Evolutionary conservation across 805 yeast genomes (phyloP).

Genomic region (Pichia heedii): DNA sequence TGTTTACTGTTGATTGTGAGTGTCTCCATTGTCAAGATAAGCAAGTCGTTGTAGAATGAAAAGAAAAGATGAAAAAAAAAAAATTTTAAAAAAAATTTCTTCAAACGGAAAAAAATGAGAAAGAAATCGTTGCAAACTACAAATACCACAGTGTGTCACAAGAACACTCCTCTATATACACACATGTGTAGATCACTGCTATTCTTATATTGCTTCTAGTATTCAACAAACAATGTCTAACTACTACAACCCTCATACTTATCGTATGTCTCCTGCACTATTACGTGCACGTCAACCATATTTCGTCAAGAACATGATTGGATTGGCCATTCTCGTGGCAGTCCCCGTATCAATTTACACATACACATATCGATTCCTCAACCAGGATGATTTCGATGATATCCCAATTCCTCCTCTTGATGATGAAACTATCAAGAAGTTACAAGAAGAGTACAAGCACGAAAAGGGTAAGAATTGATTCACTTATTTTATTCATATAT

Average conservation of each 20-base stretch:
- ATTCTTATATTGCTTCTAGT: no score
- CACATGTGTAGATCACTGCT: no score
- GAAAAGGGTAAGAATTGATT: slow-evolving; percentile 17
- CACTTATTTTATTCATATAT: no score
- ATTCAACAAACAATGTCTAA: slow-evolving; percentile 11
- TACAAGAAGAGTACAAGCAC: slow-evolving; percentile 64
- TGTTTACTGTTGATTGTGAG: slow-evolving; percentile 8
- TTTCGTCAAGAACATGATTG: slow-evolving; percentile 65
- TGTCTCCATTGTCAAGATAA: slow-evolving; percentile 5
- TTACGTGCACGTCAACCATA: slow-evolving; percentile 83
- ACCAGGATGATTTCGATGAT: slow-evolving; percentile 77
- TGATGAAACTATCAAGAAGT: slow-evolving; percentile 62
- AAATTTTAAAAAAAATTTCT: no score
- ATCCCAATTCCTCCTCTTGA: slow-evolving; percentile 91
- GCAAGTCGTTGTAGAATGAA: no score
- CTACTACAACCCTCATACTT: slow-evolving; percentile 37
- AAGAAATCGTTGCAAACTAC: no score
- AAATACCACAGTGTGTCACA: no score
- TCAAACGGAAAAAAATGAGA: no score
- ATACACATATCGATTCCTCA: slow-evolving; percentile 57
- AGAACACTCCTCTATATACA: no score
- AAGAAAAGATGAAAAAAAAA: no score
- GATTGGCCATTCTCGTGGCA: slow-evolving; percentile 50
- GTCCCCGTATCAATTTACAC: slow-evolving; percentile 60
- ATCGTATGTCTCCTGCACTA: slow-evolving; percentile 85